Conservation (phyloP, 2,329 filamentous ascomycete genomes). For the Anthostomella pinea region DNA sequence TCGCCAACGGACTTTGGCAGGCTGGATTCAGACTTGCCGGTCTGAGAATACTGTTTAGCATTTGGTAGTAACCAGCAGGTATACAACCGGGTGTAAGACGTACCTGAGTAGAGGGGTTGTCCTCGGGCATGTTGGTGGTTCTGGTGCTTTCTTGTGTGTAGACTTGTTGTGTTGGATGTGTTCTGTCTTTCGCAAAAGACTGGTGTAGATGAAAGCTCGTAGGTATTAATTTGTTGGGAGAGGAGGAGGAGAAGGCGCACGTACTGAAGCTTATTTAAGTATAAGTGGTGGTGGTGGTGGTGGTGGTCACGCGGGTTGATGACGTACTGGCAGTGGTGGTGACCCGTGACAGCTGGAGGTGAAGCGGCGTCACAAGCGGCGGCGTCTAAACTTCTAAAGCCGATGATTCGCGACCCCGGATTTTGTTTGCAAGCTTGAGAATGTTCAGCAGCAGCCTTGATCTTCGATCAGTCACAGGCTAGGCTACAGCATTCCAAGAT, state of each 20-base stretch:
- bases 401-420: constrained; percentile 24
- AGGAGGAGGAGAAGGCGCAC: too few species aligned
- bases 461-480: constrained; percentile 1
- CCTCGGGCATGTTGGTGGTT: constrained; percentile 26
- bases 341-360: too few species aligned
- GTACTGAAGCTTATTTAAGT: too few species aligned
- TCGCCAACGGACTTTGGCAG: constrained; percentile 36
- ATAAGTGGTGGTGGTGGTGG: constrained; percentile 16
- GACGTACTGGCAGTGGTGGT: constrained; percentile 25
- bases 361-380: constrained; percentile 28
- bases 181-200: too few species aligned
- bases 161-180: too few species aligned
- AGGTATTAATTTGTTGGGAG: too few species aligned
- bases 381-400: constrained; percentile 18
- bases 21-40: constrained; percentile 32
- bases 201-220: too few species aligned
- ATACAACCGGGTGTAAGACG: constrained; percentile 5
- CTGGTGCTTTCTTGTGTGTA: constrained; percentile 1
- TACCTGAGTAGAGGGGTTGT: constrained; percentile 23
- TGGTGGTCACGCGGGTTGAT: constrained; percentile 22
- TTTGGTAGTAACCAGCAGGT: constrained; percentile 7
- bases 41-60: constrained; percentile 13
- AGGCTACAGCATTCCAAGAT: too few species aligned
- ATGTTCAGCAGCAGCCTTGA: not conserved
- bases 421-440: constrained; percentile 5